A percentile compares a stretch with the other conserved stretches of the same genome.
Evolutionary conservation across 805 yeast species (phyloP).

Genomic region (Limtongia smithiae): DNA sequence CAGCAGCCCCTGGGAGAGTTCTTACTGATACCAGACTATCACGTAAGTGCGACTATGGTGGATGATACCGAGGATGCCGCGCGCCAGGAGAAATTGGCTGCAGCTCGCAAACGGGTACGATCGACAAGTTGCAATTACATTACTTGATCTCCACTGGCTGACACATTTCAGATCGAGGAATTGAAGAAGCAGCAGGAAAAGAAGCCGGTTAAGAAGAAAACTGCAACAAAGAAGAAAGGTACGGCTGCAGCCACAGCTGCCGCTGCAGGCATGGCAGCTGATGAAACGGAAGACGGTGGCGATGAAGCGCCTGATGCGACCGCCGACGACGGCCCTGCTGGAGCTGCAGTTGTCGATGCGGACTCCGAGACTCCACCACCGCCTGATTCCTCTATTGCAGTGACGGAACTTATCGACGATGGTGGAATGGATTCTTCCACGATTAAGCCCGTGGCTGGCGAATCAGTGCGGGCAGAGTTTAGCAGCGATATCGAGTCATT

Average conservation of each 20-base stretch:
- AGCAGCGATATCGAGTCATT: background rate
- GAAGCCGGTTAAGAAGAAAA: constrained; percentile 36
- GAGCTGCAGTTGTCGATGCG: constrained; percentile 1
- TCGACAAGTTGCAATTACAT: too few relatives aligned
- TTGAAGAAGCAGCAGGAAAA: constrained; percentile 57
- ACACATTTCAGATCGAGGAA: constrained; percentile 54
- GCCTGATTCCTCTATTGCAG: constrained; percentile 34
- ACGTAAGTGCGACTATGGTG: constrained; percentile 12
- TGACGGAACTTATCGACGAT: constrained; percentile 39
- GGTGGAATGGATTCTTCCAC: constrained; percentile 48
- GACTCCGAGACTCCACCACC: constrained; percentile 30
- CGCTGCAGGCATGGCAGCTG: constrained; percentile 2
- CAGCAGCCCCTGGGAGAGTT: too few relatives aligned
- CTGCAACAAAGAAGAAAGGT: constrained; percentile 12
- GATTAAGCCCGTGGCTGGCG: background rate
- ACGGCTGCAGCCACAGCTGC: background rate
- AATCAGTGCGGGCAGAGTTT: background rate
- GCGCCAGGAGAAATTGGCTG: constrained; percentile 63
- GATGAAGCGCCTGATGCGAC: constrained; percentile 8
- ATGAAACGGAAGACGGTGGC: background rate
- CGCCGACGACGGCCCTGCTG: too few relatives aligned
- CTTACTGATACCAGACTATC: too few relatives aligned
- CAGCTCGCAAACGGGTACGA: constrained; percentile 62
- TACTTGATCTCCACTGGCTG: too few relatives aligned
- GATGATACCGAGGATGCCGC: constrained; percentile 34